Percentiles rank a stretch among this genome's conserved stretches.
These are phyloP conservation scores for Exophiala sp. DNA, from an alignment of 2,329 filamentous ascomycete species.

Conservation along the genomic window DNA sequence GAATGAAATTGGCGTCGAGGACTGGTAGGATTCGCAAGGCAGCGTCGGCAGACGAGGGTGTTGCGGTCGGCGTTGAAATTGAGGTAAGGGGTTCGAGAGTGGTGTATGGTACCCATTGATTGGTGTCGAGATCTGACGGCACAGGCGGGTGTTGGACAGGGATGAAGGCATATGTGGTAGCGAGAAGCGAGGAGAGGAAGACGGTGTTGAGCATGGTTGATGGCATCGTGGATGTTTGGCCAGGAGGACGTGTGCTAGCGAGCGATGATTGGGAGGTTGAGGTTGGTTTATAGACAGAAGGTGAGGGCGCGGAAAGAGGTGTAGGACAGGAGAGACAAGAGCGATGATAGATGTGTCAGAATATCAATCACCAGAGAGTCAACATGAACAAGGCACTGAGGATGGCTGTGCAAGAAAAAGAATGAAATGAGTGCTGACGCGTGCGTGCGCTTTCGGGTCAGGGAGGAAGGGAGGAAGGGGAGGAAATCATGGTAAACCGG, in stretches of 20 bases:
- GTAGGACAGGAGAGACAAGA: too few relatives aligned
- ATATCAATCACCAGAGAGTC: too few relatives aligned
- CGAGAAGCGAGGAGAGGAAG: slow-evolving; percentile 18
- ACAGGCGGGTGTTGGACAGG: slow-evolving; percentile 14
- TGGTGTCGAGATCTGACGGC: slow-evolving; percentile 15
- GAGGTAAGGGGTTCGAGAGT: slow-evolving; percentile 14
- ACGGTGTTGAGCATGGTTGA: neutral
- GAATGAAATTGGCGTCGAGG: slow-evolving; percentile 15
- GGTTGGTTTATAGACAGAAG: too few relatives aligned
- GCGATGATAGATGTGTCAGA: too few relatives aligned
- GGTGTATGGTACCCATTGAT: slow-evolving; percentile 15
- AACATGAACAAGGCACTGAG: too few relatives aligned
- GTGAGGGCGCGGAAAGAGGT: neutral
- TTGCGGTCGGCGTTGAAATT: slow-evolving; percentile 6
- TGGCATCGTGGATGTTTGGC: neutral
- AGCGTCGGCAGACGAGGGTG: slow-evolving; percentile 2
- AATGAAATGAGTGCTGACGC: too few relatives aligned
- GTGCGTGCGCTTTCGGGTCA: too few relatives aligned
- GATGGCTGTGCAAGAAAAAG: too few relatives aligned
- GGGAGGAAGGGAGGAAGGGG: too few relatives aligned
- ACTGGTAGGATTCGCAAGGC: slow-evolving; percentile 14
- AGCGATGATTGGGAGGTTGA: too few relatives aligned
- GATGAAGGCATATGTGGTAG: slow-evolving; percentile 14
- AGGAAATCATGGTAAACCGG: too few relatives aligned
- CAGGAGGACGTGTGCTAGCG: neutral